Evolutionary conservation across 257 asterid species (phyloP), one percentile per base, ranked within the genome.

Genomic region (Phtheirospermum japonicum): DNA sequence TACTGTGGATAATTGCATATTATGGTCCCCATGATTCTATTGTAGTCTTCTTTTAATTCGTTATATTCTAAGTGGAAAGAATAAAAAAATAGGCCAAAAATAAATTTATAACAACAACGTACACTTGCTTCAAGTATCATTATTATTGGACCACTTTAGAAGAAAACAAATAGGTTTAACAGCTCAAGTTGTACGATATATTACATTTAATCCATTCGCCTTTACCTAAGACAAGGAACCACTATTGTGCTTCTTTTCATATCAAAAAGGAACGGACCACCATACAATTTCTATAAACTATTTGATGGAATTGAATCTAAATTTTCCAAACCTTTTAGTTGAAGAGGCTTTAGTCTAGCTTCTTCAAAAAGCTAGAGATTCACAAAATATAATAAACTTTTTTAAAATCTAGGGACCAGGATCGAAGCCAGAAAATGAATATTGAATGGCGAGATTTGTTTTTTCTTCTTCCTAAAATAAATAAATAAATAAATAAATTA

Each of bases 21-120:
- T 42, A 71, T 73, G 82, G 85, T 73, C 78, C 79, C 77, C 77
- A 40, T 52, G 54, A 74, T 67, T 64, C 55, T 2, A 66, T 23
- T 3, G 3, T 23, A 23, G 20, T 3, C 45, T 26, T 69, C 14
- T 18, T 4, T 70, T 10, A 16, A 17, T 28, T 28, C 9, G 4
- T 49, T 32, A 8, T 39, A 8, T 39, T 39, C 3, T 8, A 5
- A 32, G 8, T 56, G 36, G 16, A 33, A 33, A 33, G 7, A 5
- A 8, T 8, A 33, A 8, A 33, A 4, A 33, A 33, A 33, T 33
- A 33, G n/a, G n/a, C n/a, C n/a, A n/a, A n/a, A 33, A 33, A 4
- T 33, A 19, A 46, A 33, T 45, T 7, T 14, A 49, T 5, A 14
- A 14, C 23, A n/a, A 45, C 39, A 33, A 33, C 39, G 39, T 33